Evolutionary conservation across 176 grass and related monocot genomes (phyloP), one percentile per base, ranked within the genome.

Genomic region (Oryza meridionalis): DNA sequence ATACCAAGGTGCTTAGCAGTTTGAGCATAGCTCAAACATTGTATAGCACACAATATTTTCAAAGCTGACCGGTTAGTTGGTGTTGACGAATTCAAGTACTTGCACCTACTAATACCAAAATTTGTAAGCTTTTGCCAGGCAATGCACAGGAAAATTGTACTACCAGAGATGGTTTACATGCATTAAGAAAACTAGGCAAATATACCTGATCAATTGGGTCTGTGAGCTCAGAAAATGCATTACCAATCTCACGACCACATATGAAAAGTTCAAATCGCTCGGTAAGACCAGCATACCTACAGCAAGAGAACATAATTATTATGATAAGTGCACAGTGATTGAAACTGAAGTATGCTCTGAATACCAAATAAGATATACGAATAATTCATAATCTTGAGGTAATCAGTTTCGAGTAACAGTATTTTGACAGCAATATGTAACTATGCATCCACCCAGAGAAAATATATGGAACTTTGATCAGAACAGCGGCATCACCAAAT

Each of bases 181-280:
- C 73, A 69, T 64, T 40, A 86, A 42, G 26, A 69, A 72, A 59
- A 58, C 10, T 61, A 77, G 71, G 68, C 29, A 83, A 55, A 64
- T 53, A 50, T 77, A 99, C 96, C 89, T 96, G 96, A 89, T 99
- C 96, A 75, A 99, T 88, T 50, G 96, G 96, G 84, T 99, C 93
- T 49, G 96, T 99, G 73, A 99, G 96, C 84, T 99, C 96, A 72
- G 91, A 99, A 89, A 99, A 99, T 31, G 96, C 96, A 91, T 99
- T 99, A 79, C 90, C 93, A 92, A 99, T 94, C 82, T 99, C 96
- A 88, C 91, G 93, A 25, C 96, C 96, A 91, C 91, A 99, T 72
- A 99, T 83, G 51, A 90, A 99, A 44, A 96, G 91, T 92, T 99
- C 91, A 87, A 99, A 99, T 70, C 96, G 71, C 53, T 96, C 96